Conservation (phyloP, 805 yeast species). For the Ogataea paraovalis region DNA sequence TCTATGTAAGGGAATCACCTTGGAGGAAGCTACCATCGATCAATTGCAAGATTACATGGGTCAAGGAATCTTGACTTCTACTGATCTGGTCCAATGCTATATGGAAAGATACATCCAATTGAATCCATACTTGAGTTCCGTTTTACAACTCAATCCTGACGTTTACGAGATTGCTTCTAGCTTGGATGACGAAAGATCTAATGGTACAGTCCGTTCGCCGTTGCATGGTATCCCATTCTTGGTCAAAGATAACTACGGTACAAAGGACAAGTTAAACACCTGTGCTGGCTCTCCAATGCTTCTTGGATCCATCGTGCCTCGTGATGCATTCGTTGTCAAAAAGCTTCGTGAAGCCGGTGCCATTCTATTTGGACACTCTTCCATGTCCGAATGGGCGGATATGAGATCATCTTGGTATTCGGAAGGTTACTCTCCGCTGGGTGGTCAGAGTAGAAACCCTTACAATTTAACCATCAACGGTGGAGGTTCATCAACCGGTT, state of each 20-base stretch:
- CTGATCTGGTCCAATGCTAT: slow-evolving; percentile 23
- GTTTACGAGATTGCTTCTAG: slow-evolving; percentile 20
- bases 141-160: slow-evolving; percentile 27
- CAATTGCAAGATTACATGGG: slow-evolving; percentile 25
- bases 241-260: slow-evolving; percentile 28
- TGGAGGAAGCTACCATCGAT: slow-evolving; percentile 30
- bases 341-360: slow-evolving; percentile 29
- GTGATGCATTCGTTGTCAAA: slow-evolving; percentile 27
- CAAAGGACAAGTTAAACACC: slow-evolving; percentile 27
- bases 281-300: slow-evolving; percentile 25
- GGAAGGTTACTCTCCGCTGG: slow-evolving; percentile 29
- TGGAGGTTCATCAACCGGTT: slow-evolving; percentile 30
- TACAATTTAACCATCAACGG: slow-evolving; percentile 26
- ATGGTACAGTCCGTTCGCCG: slow-evolving; percentile 23
- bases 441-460: slow-evolving; percentile 28
- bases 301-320: slow-evolving; percentile 27
- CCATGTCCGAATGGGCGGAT: slow-evolving; percentile 31
- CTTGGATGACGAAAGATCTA: slow-evolving; percentile 24
- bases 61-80: slow-evolving; percentile 20
- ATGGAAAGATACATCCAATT: slow-evolving; percentile 24
- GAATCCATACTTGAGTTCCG: slow-evolving; percentile 21
- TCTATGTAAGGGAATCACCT: slow-evolving; percentile 23
- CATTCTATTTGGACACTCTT: slow-evolving; percentile 27
- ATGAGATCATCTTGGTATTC: slow-evolving; percentile 26
- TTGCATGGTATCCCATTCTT: slow-evolving; percentile 30